These are phyloP conservation scores for Vaccinium corymbosum DNA, from an alignment of 148 eudicot species.

Conservation along the genomic window DNA sequence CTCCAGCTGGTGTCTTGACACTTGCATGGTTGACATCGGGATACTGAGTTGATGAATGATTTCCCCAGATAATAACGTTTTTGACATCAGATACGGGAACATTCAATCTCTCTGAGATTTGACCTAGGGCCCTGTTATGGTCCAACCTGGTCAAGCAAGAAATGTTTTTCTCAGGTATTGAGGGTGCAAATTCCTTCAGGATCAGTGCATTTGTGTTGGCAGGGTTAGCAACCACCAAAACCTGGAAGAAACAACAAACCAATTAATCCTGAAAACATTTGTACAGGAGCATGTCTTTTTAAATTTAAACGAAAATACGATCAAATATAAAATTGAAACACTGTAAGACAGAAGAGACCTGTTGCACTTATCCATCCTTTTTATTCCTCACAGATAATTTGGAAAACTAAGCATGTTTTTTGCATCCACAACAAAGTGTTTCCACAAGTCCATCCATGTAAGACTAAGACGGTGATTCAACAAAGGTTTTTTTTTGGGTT, in stretches of 20 bases:
- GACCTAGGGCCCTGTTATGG: slow-evolving; percentile 99
- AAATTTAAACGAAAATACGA: not conserved
- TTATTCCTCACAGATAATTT: not conserved
- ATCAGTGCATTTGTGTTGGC: slow-evolving; percentile 99
- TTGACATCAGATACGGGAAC: slow-evolving; percentile 88
- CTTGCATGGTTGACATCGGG: slow-evolving; percentile 99
- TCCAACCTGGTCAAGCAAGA: slow-evolving; percentile 90
- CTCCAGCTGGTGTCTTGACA: slow-evolving; percentile 75
- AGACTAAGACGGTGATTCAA: too few species aligned
- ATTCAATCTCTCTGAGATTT: slow-evolving; percentile 82
- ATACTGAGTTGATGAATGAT: slow-evolving; percentile 93
- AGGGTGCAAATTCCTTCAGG: slow-evolving; percentile 95
- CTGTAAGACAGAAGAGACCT: not conserved
- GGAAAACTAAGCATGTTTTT: not conserved
- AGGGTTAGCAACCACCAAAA: slow-evolving; percentile 98
- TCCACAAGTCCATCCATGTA: not conserved
- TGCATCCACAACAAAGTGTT: not conserved
- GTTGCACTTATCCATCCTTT: not conserved
- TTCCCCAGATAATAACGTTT: slow-evolving; percentile 98
- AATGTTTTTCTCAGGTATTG: slow-evolving; percentile 90
- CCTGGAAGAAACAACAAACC: slow-evolving; percentile 35
- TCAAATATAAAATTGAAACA: not conserved
- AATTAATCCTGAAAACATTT: slow-evolving; percentile 2
- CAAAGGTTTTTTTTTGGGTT: not conserved
- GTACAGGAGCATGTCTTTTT: not conserved